A percentile compares a stretch with the other conserved stretches of the same genome.
Evolutionary conservation across 306 rosid species (phyloP).

Genomic region (Aeschynomene evenia): DNA sequence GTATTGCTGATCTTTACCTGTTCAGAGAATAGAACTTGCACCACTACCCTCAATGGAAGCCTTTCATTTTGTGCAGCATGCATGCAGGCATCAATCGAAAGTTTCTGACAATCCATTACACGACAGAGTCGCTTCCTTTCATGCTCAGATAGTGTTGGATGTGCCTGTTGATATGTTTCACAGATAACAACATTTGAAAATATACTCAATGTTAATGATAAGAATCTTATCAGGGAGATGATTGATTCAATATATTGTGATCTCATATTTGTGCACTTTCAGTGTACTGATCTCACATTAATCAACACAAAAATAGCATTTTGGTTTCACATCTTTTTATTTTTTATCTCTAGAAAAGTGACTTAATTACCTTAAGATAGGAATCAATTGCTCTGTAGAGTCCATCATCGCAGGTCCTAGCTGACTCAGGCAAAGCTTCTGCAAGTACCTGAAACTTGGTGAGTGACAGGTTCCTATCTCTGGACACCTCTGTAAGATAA

Average conservation of each 20-base stretch:
- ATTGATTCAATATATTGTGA: too few species aligned
- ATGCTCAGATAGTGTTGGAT: conserved; percentile 90
- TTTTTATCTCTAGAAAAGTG: neutral
- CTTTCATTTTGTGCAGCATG: conserved; percentile 98
- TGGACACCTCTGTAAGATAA: conserved; percentile 91
- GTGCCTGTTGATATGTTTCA: conserved; percentile 61
- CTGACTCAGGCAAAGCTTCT: conserved; percentile 98
- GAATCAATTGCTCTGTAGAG: conserved; percentile 96
- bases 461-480: conserved; percentile 87
- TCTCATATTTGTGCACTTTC: too few species aligned
- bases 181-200: neutral
- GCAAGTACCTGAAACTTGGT: conserved; percentile 98
- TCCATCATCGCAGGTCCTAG: conserved; percentile 96
- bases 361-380: conserved; percentile 74
- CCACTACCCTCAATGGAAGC: conserved; percentile 91
- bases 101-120: conserved; percentile 97
- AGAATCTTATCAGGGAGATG: too few species aligned
- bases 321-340: neutral
- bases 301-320: neutral
- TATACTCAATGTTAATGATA: too few species aligned
- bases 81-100: conserved; percentile 95
- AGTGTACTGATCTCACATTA: too few species aligned
- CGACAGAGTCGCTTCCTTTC: conserved; percentile 96
- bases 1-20: conserved; percentile 92
- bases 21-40: conserved; percentile 93